Base-by-base conservation (phyloP, 1,139 yeast species). In the Lodderomyces orthopsilosis region DNA sequence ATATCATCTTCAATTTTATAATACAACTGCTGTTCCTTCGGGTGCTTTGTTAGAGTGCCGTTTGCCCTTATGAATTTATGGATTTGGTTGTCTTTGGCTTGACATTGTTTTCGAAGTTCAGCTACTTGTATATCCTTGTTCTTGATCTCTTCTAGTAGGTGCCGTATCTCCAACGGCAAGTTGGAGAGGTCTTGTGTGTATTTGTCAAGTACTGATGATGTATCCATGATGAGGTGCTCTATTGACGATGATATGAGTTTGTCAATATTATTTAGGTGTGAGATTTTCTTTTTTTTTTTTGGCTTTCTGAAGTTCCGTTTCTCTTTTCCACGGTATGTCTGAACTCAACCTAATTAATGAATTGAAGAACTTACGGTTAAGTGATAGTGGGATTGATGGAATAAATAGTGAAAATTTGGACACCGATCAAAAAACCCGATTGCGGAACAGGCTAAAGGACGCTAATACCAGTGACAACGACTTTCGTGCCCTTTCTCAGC, bases 131-230 rank as follows among this genome's bases (percentile, higher is more conserved):
- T 55, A 58, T 93, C 98, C 49, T 84, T 80, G 43, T 74, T 77
- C 42, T 84, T 77, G 41, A 93, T 74, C 61, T 93, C 98, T 43
- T 87, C 89, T 43, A 93, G 68, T 35, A 89, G 68, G 57, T 86
- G 89, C 44, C 83, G 83, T 40, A 93, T 77, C 62, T 93, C 98
- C 9, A 89, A 81, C n/a, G 97, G 97, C 35, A 93, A 73, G 57
- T 91, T 93, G 22, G 93, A 81, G 43, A 93, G 60, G 52, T 72
- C 77, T 56, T 71, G 77, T 3, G 77, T 71, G 50, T 72, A 72
- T 53, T 73, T 71, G 47, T 72, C 77, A 22, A 73, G 62, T n/a
- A 73, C 77, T 0, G 76, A 62, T 4, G 76, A 65, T n/a, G 77
- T 72, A 56, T 73, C 78, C 77, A 73, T 73, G 24, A 19, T 19